Base-by-base conservation (phyloP, 495 filamentous ascomycete species). In the Glonium stellatum region DNA sequence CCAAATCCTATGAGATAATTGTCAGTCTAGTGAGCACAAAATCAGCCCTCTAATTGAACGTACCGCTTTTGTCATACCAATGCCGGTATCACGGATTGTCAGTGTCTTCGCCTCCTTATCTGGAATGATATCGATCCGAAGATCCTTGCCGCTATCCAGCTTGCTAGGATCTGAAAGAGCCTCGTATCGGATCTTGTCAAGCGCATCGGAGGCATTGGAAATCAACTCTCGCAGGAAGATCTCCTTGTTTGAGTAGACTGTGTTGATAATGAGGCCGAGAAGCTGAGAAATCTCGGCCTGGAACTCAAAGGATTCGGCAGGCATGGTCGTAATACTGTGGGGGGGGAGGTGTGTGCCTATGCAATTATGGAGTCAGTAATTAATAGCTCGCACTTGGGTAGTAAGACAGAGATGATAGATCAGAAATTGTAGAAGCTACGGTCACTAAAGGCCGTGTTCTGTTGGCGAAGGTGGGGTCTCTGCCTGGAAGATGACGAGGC, bases 251-350 rank as follows among this genome's bases (percentile, higher is more conserved):
- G 92, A 96, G 85, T 98, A 98, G 80, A 98, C 93, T 61, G 93
- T 97, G 87, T 98, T 98, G 82, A 98, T 97, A 79, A 98, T 97
- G 71, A 98, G 86, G 63, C 87, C 90, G 72, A 98, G 88, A 55
- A 98, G 89, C 90, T 98, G 93, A 86, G 90, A 96, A 77, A 97
- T 97, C 87, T 97, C 92, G 87, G 92, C 92, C 85, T 98, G 93
- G 82, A 98, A 98, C 86, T 97, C 91, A 80, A 97, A 97, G 60
- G 89, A 95, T 81, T 96, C 67, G 31, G 62, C 73, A 73, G 91
- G 76, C 90, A 95, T 93, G 73, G 74, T 89, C 31, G 23, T 51
- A 15, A 22, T 31, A 31, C 27, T 18, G 39, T 11, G 79, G 76
- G 73, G 72, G 64, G 58, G 19, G 13, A 15, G 39, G 47, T 19